Percentiles rank a stretch among this genome's conserved stretches.
Conservation (phyloP, 108 stramenopile genomes). For the Stephanodiscus minutulus region DNA sequence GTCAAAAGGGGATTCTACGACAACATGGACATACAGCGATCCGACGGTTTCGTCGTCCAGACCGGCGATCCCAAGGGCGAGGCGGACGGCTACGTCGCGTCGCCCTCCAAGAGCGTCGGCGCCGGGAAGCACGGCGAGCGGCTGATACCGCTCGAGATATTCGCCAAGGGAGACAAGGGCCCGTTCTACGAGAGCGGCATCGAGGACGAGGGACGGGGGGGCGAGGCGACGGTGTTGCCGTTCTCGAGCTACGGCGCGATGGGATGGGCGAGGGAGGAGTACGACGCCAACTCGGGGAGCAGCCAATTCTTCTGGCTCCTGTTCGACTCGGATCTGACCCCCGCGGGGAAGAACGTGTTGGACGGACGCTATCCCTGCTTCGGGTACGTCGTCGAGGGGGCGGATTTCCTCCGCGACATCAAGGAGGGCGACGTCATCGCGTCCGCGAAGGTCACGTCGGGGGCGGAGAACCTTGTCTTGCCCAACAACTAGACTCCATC, state of each 20-base stretch:
- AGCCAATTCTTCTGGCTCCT: constrained; percentile 97
- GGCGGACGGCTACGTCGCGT: constrained; percentile 90
- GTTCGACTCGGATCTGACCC: constrained; percentile 96
- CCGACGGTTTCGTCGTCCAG: constrained; percentile 98
- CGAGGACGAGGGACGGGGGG: constrained; percentile 96
- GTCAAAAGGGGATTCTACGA: constrained; percentile 96
- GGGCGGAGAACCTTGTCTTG: constrained; percentile 60
- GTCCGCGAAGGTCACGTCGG: constrained; percentile 90
- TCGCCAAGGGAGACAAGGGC: constrained; percentile 83
- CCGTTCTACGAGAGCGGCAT: constrained; percentile 92
- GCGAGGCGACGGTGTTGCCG: constrained; percentile 89
- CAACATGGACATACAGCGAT: constrained; percentile 92
- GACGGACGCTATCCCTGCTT: constrained; percentile 94
- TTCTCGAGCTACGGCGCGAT: constrained; percentile 94
- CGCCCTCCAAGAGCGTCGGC: constrained; percentile 75
- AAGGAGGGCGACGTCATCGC: constrained; percentile 94
- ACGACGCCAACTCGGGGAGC: constrained; percentile 91
- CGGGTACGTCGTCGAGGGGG: constrained; percentile 93
- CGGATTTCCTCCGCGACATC: constrained; percentile 88
- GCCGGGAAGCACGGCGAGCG: constrained; percentile 83
- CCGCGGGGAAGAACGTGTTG: constrained; percentile 97
- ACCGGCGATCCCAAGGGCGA: constrained; percentile 93
- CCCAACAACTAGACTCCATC: constrained; percentile 38
- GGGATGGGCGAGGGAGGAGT: constrained; percentile 97
- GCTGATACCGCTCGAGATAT: constrained; percentile 92